Conservation (phyloP, 2,329 filamentous ascomycete genomes). For the Microcyclospora tardicrescens region DNA sequence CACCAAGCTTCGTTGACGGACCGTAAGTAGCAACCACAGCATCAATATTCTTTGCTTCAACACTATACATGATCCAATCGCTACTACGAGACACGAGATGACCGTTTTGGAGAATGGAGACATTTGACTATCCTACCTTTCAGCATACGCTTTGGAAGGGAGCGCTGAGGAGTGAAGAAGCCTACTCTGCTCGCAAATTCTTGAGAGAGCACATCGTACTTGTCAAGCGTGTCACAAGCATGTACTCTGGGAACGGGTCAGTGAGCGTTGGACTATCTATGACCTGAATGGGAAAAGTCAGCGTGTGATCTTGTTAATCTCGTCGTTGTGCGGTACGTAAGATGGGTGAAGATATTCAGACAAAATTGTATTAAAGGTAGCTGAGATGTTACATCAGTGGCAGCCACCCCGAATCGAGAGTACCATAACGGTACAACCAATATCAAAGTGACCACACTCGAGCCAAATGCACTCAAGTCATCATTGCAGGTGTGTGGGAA, state of each 20-base stretch:
- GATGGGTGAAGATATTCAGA: constrained; percentile 51
- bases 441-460: constrained; percentile 66
- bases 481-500: constrained; percentile 46
- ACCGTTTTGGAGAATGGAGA: constrained; percentile 86
- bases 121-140: constrained; percentile 49
- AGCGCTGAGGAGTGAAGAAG: constrained; percentile 23
- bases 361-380: constrained; percentile 73
- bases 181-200: constrained; percentile 83
- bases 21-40: constrained; percentile 78
- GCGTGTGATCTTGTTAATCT: no score
- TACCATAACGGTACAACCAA: constrained; percentile 63
- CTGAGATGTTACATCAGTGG: constrained; percentile 99
- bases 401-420: constrained; percentile 37
- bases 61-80: constrained; percentile 98
- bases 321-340: no score
- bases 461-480: constrained; percentile 99
- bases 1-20: constrained; percentile 86
- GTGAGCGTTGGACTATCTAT: constrained; percentile 1
- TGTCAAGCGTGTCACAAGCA: constrained; percentile 86
- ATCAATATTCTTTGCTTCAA: constrained; percentile 85
- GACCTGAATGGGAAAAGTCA: no score
- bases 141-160: constrained; percentile 25
- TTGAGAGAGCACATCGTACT: constrained; percentile 63
- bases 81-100: constrained; percentile 90
- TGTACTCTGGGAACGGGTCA: constrained; percentile 56